phyloP scores from a whole-genome alignment of 148 eudicot species.

The Rhododendron vialii region DNA sequence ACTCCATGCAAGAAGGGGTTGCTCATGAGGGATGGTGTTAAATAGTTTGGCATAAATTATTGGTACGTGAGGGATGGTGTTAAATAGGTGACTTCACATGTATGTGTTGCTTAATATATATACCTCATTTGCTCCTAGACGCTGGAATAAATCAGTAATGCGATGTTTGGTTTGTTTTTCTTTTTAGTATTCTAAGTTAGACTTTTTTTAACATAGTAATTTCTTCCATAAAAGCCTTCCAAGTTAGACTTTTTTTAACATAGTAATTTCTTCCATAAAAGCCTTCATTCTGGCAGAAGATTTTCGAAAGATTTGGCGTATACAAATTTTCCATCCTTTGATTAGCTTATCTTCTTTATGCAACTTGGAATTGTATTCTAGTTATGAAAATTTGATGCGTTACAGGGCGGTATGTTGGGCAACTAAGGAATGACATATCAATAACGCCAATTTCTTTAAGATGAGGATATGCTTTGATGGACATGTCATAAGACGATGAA shows the following conservation, averaged over 20 bases:
- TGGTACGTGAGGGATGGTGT: too few species aligned
- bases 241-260: background rate
- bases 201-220: background rate
- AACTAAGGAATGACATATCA: background rate
- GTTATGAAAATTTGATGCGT: background rate
- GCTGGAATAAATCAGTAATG: background rate
- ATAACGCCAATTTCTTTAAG: background rate
- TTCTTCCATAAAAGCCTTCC: background rate
- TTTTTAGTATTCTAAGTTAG: background rate
- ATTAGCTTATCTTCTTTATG: background rate
- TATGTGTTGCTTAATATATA: too few species aligned
- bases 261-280: background rate
- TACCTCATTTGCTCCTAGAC: too few species aligned
- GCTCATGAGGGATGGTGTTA: too few species aligned
- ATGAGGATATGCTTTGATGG: background rate
- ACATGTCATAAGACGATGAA: background rate
- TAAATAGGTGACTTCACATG: too few species aligned
- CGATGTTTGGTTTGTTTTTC: background rate
- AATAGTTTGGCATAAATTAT: too few species aligned
- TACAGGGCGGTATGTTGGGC: background rate
- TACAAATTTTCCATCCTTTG: background rate
- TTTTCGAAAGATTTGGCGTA: too few species aligned
- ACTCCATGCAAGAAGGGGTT: too few species aligned
- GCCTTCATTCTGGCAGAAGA: background rate
- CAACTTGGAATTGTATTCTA: background rate